These are phyloP conservation scores for Zoysia pacifica DNA, from an alignment of 176 grass and related monocot genomes.

Conservation along the genomic window DNA sequence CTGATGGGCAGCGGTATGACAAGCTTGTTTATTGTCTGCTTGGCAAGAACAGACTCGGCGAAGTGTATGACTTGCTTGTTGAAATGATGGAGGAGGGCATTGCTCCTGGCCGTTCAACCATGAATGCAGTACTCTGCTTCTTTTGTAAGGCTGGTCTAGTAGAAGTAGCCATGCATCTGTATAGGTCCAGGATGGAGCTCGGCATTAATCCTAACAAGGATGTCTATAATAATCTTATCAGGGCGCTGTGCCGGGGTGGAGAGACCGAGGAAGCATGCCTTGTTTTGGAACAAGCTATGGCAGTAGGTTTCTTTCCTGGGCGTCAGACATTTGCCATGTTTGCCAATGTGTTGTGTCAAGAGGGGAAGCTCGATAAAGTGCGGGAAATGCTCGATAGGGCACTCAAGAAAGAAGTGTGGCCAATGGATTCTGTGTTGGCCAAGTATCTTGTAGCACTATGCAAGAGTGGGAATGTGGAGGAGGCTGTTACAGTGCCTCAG, in stretches of 20 bases:
- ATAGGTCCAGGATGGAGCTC: constrained; percentile 66
- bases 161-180: constrained; percentile 76
- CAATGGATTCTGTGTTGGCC: constrained; percentile 54
- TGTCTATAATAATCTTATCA: constrained; percentile 75
- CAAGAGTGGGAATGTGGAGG: constrained; percentile 74
- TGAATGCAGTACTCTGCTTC: constrained; percentile 86
- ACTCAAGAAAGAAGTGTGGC: constrained; percentile 59
- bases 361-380: constrained; percentile 79
- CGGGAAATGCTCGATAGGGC: constrained; percentile 69
- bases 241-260: constrained; percentile 63
- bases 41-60: constrained; percentile 54
- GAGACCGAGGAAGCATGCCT: constrained; percentile 56
- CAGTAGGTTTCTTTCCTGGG: constrained; percentile 66
- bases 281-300: constrained; percentile 73
- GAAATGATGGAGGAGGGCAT: constrained; percentile 98
- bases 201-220: constrained; percentile 68
- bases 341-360: constrained; percentile 64
- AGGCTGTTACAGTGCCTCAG: constrained; percentile 57
- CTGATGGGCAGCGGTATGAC: constrained; percentile 47
- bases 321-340: constrained; percentile 71
- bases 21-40: constrained; percentile 62
- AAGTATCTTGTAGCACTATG: constrained; percentile 76
- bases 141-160: constrained; percentile 97
- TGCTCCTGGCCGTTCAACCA: constrained; percentile 58
- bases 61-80: constrained; percentile 77